Evolutionary conservation across 768 basidiomycete genomes (phyloP), one percentile per base, ranked within the genome.

Genomic region (Macrolepiota albuminosa): DNA sequence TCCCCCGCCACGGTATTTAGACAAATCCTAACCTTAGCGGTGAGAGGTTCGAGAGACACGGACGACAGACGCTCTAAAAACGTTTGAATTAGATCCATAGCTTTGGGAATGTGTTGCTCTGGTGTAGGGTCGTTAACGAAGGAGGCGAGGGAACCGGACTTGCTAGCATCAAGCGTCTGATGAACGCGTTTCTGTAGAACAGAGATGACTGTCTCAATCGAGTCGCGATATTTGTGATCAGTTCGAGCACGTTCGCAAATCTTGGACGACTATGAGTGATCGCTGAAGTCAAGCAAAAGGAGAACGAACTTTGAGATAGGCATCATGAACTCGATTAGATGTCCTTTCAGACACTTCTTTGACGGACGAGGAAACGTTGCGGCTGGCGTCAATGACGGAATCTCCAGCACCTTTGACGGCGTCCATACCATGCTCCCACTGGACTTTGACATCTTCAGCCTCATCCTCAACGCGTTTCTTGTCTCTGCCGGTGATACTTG

Each of bases 341-440:
- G 82, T 79, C 46, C 75, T 74, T 14, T 81, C 73, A 0, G 75
- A 69, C 42, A 75, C 69, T 14, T 86, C 81, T 62, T 85, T 71
- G 1, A 75, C 70, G 6, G 76, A 73, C 0, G 66, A 70, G 3
- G 75, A 72, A 3, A 77, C 76, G 0, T 70, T 68, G 65, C 87
- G 84, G 4, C 75, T 74, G 0, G 74, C 75, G 4, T 82, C 85
- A 31, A 90, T 89, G 8, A 77, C 79, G 36, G 74, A 74, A 0
- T 79, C 81, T 8, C 89, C 89, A 0, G 74, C 76, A 11, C 73
- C 78, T 68, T 87, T 89, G 10, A 82, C 74, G 0, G 78, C 79
- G 34, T 89, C 89, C 83, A 90, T 86, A 0, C 84, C 78, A 63
- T 82, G 81, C 71, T 88, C 85, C 67, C 86, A 91, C 31, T 78